Evolutionary conservation across 441 rosid genomes (phyloP), one percentile per base, ranked within the genome.

Genomic region (Populus hybrid): DNA sequence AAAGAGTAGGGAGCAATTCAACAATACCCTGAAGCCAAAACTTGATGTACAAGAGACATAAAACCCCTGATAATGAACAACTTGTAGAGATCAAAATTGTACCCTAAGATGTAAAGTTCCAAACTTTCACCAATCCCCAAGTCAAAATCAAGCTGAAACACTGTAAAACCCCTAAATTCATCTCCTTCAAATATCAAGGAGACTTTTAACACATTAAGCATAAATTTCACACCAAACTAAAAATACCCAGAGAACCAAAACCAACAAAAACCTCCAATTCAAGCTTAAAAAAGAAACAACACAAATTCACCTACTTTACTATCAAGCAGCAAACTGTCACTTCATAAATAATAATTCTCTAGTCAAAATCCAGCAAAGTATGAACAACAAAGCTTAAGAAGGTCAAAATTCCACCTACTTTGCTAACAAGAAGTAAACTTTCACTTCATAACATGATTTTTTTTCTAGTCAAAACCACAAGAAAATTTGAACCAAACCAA

Each of bases 171-270:
- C 11, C 12, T 71, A 34, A 72, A 72, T 32, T 57, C 83, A 67
- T 67, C 57, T 6, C 61, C 61, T 53, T 53, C 61, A 18, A 53
- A 18, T 16, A 53, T 53, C 7, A 6, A 53, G 61, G 61, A 53
- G 61, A 18, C 61, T 16, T 42, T 42, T 0, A 42, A 9, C 50
- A 42, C 50, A 10, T 42, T 42, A 59, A 28, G 50, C 61, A 42
- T 42, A 38, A 42, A 7, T 19, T 71, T 50, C 40, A 69, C 67
- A 42, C 30, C 42, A 77, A 67, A 69, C 66, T 32, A 74, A 26
- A 71, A 32, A 79, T 40, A 76, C 63, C 80, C 81, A 77, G 53
- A 74, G 30, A 71, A 7, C 80, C 36, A 77, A 82, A 79, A 79
- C 74, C 78, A 75, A 66, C 72, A 76, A 53, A 80, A 75, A 16